Percentiles rank a stretch among this genome's conserved stretches.
phyloP scores from a whole-genome alignment of 495 filamentous ascomycete genomes.

The Neurospora sp. region DNA sequence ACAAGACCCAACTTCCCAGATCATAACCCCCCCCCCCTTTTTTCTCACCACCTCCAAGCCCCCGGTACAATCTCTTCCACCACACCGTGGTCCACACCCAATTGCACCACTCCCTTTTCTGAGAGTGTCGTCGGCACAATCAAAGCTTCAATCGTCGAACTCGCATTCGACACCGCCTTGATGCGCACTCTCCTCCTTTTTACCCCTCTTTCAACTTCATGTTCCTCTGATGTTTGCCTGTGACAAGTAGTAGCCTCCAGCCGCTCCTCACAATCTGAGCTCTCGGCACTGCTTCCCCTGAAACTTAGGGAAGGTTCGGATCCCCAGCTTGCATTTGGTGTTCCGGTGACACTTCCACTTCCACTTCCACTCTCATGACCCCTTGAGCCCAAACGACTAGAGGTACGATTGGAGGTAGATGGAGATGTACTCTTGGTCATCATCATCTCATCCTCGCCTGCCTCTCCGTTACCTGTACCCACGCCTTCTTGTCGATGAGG shows the following conservation, averaged over 20 bases:
- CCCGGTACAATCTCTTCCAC: constrained; percentile 7
- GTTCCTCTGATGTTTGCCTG: neutral
- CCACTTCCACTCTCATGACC: neutral
- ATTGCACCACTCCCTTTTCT: neutral
- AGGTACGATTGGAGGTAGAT: neutral
- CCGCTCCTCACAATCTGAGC: neutral
- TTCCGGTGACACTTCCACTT: neutral
- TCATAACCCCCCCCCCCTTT: neutral
- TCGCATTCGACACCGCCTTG: neutral
- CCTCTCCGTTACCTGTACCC: too few relatives aligned
- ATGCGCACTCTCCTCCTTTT: neutral
- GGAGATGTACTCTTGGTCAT: too few relatives aligned
- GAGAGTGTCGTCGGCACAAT: neutral
- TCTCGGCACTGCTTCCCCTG: neutral
- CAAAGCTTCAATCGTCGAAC: neutral
- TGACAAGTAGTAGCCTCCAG: neutral
- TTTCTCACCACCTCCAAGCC: constrained; percentile 11
- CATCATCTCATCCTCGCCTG: too few relatives aligned
- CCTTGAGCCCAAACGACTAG: neutral
- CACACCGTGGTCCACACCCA: neutral
- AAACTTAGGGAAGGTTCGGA: neutral
- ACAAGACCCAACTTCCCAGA: neutral
- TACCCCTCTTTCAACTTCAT: neutral
- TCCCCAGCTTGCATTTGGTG: neutral
- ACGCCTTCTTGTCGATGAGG: too few relatives aligned